Evolutionary conservation across 805 yeast species (phyloP), one percentile per base, ranked within the genome.

Genomic region (Yarrowia sp.): DNA sequence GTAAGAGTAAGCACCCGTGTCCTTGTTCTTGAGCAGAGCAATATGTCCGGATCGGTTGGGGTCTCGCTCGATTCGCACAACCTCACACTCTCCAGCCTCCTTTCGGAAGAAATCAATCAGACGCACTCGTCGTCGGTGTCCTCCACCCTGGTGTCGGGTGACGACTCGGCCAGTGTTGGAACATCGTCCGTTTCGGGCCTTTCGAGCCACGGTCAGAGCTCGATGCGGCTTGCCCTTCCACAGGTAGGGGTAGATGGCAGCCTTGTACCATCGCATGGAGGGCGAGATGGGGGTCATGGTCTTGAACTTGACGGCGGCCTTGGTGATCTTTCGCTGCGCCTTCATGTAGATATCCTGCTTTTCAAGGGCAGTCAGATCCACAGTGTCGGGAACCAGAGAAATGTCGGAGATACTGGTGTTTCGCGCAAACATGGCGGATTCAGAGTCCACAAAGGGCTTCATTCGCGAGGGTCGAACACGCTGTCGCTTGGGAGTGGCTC

Each of bases 111-210:
- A 87, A 76, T 95, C 99, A 22, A 95, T 82, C 38, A 90, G 75
- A 71, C 99, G 84, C 43, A 90, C 82, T 76, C 99, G 85, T 73
- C 93, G 87, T 76, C 89, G 90, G 75, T 89, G 95, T 39, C 98
- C 98, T 72, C 99, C 99, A 75, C 98, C 99, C 76, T 96, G 86
- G 76, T 95, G 97, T 74, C 99, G 85, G 53, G 90, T 88, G 4
- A 97, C 91, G 71, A 95, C 90, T 70, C 84, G 83, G 69, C 99
- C 99, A 4, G 88, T 80, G 76, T 88, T 81, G 76, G 93, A 92
- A 11, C 64, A 58, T 79, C 99, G 87, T 69, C 99, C 99, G 64
- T 96, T 88, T 55, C 86, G 85, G 65, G 84, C 83, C 72, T 86
- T 84, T 72, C 84, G 84, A 15, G 92, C 84, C 38, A 82, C 82